These are phyloP conservation scores for Neurospora tetrasperma DNA, from an alignment of 495 filamentous ascomycete species.

Conservation along the genomic window DNA sequence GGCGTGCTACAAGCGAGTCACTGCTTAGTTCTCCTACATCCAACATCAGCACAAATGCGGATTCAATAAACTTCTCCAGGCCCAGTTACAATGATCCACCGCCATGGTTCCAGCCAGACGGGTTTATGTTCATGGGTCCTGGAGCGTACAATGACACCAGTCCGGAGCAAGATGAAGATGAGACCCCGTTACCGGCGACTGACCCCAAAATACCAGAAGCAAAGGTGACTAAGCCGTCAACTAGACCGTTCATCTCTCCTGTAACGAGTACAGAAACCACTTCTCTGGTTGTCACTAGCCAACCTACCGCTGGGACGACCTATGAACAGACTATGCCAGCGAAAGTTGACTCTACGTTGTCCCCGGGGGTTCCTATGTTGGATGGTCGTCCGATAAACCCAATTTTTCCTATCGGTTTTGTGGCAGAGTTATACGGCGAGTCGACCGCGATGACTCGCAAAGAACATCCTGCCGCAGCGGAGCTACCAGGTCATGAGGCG, in stretches of 20 bases:
- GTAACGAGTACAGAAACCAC: conserved; percentile 15
- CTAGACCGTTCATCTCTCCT: conserved; percentile 9
- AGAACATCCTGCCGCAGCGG: conserved; percentile 33
- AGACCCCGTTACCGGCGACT: conserved; percentile 7
- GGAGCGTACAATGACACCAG: conserved; percentile 28
- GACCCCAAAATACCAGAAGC: neutral
- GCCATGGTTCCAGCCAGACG: conserved; percentile 31
- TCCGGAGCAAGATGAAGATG: conserved; percentile 25
- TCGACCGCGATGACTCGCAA: conserved; percentile 23
- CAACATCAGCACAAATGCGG: neutral
- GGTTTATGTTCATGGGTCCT: conserved; percentile 32
- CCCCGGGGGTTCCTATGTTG: conserved; percentile 8
- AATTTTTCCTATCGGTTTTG: conserved; percentile 31
- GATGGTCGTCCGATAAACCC: conserved; percentile 9
- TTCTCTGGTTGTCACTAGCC: conserved; percentile 7
- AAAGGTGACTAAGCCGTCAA: neutral
- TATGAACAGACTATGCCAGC: neutral
- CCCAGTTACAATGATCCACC: neutral
- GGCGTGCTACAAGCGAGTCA: conserved; percentile 2
- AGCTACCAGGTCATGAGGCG: conserved; percentile 23
- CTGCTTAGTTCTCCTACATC: neutral
- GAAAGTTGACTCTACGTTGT: neutral
- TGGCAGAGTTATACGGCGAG: conserved; percentile 34
- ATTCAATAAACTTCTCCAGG: conserved; percentile 8
- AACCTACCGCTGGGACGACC: conserved; percentile 2